Base-by-base conservation (phyloP, 768 basidiomycete genomes). In the Cytidiella melzeri region DNA sequence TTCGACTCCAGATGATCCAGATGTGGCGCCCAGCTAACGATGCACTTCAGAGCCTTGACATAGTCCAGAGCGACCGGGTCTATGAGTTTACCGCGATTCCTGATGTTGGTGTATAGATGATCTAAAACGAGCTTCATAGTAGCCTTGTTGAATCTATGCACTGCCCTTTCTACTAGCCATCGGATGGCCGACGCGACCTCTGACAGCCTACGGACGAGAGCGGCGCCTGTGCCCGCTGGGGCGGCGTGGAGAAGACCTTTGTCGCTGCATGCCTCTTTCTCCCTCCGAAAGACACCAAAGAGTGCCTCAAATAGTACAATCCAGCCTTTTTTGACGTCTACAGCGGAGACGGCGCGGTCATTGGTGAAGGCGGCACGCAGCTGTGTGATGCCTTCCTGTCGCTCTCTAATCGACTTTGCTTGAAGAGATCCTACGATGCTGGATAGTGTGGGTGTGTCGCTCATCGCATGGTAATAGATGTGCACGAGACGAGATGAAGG, bases 41-140 rank as follows among this genome's bases (percentile, higher is more conserved):
- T 61, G 50, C 69, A 71, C 48, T 78, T 78, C 43, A 96, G 70
- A 0, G 86, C 75, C 62, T 94, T 94, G 48, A 86, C 72, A 63
- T 92, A 94, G 64, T 94, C 81, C 54, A 89, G 19, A 10, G 88
- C 82, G 3, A 92, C 73, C 0, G 83, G 80, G 3, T 69, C 60
- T 52, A 84, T 73, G 12, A 96, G 67, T 28, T 71, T 61, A 30
- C 73, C 71, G 19, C 72, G 69, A 57, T 79, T 59, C 3, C 80
- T 69, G 44, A 92, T 73, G 43, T 74, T 75, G 51, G 79, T 75
- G 11, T 70, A 67, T 39, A 96, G 68, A 61, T 93, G 87, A 7
- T 72, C 72, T 46, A 88, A 69, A 25, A 94, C 55, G 3, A 77
- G 66, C 44, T 74, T 75, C 27, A 81, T 61, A 15, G 79, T 75